Evolutionary conservation across 208 protist species (phyloP), one percentile per base, ranked within the genome.

Genomic region (Acanthamoeba culbertsoni): DNA sequence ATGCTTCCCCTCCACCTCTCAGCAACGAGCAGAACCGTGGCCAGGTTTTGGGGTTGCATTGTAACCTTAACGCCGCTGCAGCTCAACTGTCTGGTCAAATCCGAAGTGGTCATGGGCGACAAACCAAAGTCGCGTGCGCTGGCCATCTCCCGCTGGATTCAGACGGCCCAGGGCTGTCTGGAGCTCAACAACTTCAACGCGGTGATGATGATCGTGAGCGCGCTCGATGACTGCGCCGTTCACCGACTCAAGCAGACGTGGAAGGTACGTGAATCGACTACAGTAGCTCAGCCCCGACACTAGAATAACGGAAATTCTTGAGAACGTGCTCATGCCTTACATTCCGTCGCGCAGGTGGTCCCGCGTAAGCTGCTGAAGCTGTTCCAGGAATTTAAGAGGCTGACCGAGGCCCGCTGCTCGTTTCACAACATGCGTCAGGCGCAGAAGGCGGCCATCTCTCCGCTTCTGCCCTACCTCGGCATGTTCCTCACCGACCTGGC

Each of bases 151-250:
- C 77, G 77, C 37, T 88, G 77, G 77, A 88, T 88, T 26, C 77
- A 88, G 31, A 63, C 51, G 12, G 77, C 77, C 12, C 77, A 88
- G 77, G 42, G 46, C 2, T 88, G 77, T 62, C 77, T 88, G 12
- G 43, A 55, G n/a, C 33, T 88, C 26, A 88, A 88, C 77, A 88
- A 88, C 48, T 88, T 88, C 77, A 88, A 88, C 26, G 37, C 48
- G n/a, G 51, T 63, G 26, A 88, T 88, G 77, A 88, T 88, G 77
- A 62, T 88, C 51, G 77, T 88, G n/a, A 88, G 77, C 31, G 77
- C 77, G 14, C 77, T 88, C 7, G 77, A 88, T 23, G 77, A 88
- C 26, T 65, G 48, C 37, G 77, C 77, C 77, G 51, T 88, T 2
- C 51, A 88, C 40, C 77, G 77, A 4, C 51, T 88, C 28, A 88